Base-by-base conservation (phyloP, 768 basidiomycete species). In the Kwoniella mangroviensis region DNA sequence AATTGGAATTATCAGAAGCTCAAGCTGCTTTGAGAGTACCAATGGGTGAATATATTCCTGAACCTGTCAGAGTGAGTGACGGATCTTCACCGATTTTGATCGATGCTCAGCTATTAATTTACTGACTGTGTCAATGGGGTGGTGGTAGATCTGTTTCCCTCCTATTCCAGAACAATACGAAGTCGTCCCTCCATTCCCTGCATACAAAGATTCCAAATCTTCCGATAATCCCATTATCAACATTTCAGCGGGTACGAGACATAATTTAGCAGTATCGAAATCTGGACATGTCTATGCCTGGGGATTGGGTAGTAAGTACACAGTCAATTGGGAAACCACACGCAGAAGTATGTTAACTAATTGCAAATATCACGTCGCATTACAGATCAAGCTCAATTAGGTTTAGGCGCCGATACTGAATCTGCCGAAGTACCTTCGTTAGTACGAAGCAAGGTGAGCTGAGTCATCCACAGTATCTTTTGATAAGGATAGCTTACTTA, bases 231-330 rank as follows among this genome's bases (percentile, higher is more conserved):
- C 75, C 26, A 85, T 85, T 66, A 78, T 83, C 19, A 75, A 80
- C 57, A 79, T 85, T 70, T 79, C 83, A 5, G 81, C 79, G 2
- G 85, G 84, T 2, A 81, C 84, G 2, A 67, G 84, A 56, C 83
- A 85, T 73, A 85, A 83, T 72, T 73, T 85, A 12, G 85, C 84
- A 28, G 81, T 85, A 5, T 81, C 82, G 15, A 71, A 74, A 15
- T 80, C 81, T 12, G 85, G 85, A 0, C 77, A 81, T 63, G 83
- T 84, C 15, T 86, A 85, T 70, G 71, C 82, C 1, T 86, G 85
- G 85, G 85, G 85, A 41, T 74, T 83, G 62, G 84, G 84, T 17
- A 73, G 83, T 84, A 68, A 78, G 83, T 80, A 24, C 24, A 34
- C 4, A 22, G 57, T 52, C 49, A 19, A 49, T 49, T 49, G 45